These are phyloP conservation scores for Fusarium torulosum DNA, from an alignment of 2,329 filamentous ascomycete genomes.

Conservation along the genomic window DNA sequence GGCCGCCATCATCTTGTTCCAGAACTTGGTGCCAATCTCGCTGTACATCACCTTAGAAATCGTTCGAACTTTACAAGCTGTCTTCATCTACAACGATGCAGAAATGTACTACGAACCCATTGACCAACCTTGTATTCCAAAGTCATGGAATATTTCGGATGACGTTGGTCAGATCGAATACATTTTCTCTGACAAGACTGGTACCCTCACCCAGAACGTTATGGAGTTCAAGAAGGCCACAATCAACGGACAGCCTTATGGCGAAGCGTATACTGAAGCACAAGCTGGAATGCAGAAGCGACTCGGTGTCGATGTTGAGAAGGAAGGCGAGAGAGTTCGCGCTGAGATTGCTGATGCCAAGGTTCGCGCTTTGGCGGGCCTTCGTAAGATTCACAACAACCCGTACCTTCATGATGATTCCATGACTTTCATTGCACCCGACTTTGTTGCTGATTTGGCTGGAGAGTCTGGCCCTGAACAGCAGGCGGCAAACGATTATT, in stretches of 20 bases:
- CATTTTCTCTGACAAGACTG: constrained; percentile 98
- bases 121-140: constrained; percentile 95
- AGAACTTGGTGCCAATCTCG: constrained; percentile 98
- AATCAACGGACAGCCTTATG: constrained; percentile 95
- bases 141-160: constrained; percentile 99
- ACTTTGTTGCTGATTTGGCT: constrained; percentile 85
- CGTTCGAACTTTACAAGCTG: constrained; percentile 89
- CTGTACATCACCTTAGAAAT: constrained; percentile 98
- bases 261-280: constrained; percentile 97
- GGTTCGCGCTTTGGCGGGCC: constrained; percentile 75
- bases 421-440: constrained; percentile 90
- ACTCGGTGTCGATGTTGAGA: constrained; percentile 86
- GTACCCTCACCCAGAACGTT: constrained; percentile 94
- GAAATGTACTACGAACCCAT: constrained; percentile 97
- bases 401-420: constrained; percentile 91
- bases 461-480: constrained; percentile 84
- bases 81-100: constrained; percentile 97
- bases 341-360: constrained; percentile 85
- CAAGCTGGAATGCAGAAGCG: constrained; percentile 96
- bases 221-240: constrained; percentile 99
- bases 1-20: constrained; percentile 93
- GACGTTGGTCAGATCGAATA: constrained; percentile 98
- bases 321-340: constrained; percentile 78
- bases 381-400: constrained; percentile 86
- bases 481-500: constrained; percentile 81